These are phyloP conservation scores for Mycena rebaudengoi DNA, from an alignment of 768 basidiomycete genomes.

Conservation along the genomic window DNA sequence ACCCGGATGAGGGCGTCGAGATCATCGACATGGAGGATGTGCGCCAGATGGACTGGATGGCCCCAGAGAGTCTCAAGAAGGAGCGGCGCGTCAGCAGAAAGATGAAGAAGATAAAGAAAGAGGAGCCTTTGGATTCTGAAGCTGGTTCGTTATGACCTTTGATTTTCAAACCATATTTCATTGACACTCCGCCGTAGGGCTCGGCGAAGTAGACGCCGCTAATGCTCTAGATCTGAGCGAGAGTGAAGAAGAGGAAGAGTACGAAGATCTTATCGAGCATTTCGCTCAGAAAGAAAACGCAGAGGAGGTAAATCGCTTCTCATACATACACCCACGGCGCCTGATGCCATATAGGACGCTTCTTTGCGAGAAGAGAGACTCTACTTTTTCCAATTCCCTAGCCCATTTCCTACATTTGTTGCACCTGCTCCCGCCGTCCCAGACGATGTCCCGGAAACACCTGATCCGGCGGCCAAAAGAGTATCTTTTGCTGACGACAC, in stretches of 20 bases:
- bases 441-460: conserved; percentile 44
- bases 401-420: conserved; percentile 81
- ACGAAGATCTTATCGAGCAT: conserved; percentile 80
- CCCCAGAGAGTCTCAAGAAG: conserved; percentile 75
- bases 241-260: conserved; percentile 79
- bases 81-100: conserved; percentile 48
- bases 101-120: conserved; percentile 55
- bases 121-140: conserved; percentile 32
- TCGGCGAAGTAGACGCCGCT: conserved; percentile 53
- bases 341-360: conserved; percentile 48
- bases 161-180: background rate
- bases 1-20: conserved; percentile 88
- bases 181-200: conserved; percentile 18
- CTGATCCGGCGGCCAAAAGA: conserved; percentile 49
- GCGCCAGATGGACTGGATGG: conserved; percentile 86
- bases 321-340: conserved; percentile 4
- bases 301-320: conserved; percentile 46
- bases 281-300: conserved; percentile 56
- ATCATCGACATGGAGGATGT: conserved; percentile 87
- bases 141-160: conserved; percentile 32
- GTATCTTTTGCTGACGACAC: conserved; percentile 74
- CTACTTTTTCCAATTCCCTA: conserved; percentile 92
- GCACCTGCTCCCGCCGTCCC: conserved; percentile 38
- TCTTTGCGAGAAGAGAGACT: conserved; percentile 68
- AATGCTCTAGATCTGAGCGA: conserved; percentile 78